phyloP scores from a whole-genome alignment of 371 early-diverging fungal species.

The Mortierella sp. region DNA sequence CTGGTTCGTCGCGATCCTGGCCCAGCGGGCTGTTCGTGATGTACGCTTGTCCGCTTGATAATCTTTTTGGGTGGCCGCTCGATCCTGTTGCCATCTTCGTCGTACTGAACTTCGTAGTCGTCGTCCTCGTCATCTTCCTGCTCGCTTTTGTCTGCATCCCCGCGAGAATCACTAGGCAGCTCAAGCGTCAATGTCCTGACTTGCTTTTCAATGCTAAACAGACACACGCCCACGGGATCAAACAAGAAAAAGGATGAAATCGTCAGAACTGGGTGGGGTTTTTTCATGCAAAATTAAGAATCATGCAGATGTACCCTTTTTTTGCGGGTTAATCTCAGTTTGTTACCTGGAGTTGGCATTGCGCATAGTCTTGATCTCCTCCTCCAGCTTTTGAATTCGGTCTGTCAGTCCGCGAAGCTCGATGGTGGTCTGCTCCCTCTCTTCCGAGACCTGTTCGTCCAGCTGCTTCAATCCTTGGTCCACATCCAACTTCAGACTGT shows the following conservation, averaged over 20 bases:
- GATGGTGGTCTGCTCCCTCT: slow-evolving; percentile 50
- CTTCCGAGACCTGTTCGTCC: slow-evolving; percentile 54
- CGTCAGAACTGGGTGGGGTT: neutral
- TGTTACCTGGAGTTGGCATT: slow-evolving; percentile 44
- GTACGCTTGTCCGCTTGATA: slow-evolving; percentile 21
- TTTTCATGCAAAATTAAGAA: neutral
- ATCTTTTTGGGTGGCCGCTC: slow-evolving; percentile 28
- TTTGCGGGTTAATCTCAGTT: neutral
- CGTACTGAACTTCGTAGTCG: slow-evolving; percentile 53
- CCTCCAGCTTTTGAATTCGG: slow-evolving; percentile 52
- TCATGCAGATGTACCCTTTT: neutral
- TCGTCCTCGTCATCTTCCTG: slow-evolving; percentile 47
- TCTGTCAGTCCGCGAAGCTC: slow-evolving; percentile 45
- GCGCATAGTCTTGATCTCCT: slow-evolving; percentile 31
- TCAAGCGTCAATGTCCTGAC: slow-evolving; percentile 35
- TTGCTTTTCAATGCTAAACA: slow-evolving; percentile 38
- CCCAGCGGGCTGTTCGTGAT: slow-evolving; percentile 7
- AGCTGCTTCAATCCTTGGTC: slow-evolving; percentile 50
- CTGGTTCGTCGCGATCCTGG: slow-evolving; percentile 40
- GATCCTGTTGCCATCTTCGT: slow-evolving; percentile 57
- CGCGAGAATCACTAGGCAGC: slow-evolving; percentile 4
- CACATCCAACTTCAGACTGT: slow-evolving; percentile 38
- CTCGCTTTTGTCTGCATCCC: slow-evolving; percentile 25
- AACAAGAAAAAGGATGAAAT: neutral
- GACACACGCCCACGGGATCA: neutral